phyloP scores from a whole-genome alignment of 2,329 filamentous ascomycete species.

The Domatiomyces globalis region DNA sequence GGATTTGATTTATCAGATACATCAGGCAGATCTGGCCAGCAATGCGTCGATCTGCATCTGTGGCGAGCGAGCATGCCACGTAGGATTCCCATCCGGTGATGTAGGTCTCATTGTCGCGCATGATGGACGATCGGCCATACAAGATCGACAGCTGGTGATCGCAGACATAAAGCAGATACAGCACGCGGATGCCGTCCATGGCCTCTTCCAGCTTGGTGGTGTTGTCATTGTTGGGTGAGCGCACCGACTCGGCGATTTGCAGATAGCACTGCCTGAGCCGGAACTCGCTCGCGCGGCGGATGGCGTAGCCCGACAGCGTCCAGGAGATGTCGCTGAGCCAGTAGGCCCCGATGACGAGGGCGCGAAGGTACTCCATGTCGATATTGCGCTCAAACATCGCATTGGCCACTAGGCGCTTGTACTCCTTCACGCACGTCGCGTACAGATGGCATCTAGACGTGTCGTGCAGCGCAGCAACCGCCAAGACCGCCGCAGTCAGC shows the following conservation, averaged over 20 bases:
- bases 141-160: constrained; percentile 33
- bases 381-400: constrained; percentile 40
- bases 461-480: constrained; percentile 37
- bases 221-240: constrained; percentile 15
- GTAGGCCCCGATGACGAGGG: constrained; percentile 41
- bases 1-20: constrained; percentile 31
- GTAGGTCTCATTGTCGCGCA: constrained; percentile 25
- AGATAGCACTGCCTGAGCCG: constrained; percentile 31
- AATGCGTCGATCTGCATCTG: constrained; percentile 23
- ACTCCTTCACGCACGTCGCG: constrained; percentile 35
- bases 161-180: constrained; percentile 32
- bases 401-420: constrained; percentile 37
- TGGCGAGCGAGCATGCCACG: constrained; percentile 21
- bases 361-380: constrained; percentile 38
- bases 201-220: constrained; percentile 15
- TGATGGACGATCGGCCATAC: constrained; percentile 31
- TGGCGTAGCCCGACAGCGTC: constrained; percentile 31
- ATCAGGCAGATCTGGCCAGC: constrained; percentile 32
- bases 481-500: constrained; percentile 35
- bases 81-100: constrained; percentile 24
- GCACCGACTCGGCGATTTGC: constrained; percentile 19
- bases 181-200: constrained; percentile 23
- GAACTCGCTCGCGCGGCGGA: constrained; percentile 31
- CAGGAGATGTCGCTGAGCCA: constrained; percentile 41
- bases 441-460: constrained; percentile 20